Evolutionary conservation across 805 yeast species (phyloP), one percentile per base, ranked within the genome.

Genomic region (Hanseniaspora osmophila): DNA sequence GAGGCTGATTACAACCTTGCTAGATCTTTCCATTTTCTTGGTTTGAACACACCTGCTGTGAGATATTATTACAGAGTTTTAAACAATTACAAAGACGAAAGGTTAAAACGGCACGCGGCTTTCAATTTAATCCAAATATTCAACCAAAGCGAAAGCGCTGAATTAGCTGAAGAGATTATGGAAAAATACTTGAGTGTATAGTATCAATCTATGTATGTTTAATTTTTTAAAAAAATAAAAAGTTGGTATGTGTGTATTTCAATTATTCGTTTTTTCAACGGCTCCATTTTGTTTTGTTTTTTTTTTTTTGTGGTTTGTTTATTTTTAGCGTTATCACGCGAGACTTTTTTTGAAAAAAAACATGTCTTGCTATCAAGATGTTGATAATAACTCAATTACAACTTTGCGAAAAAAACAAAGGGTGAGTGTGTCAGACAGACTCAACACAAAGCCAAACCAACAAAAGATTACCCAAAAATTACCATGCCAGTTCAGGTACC

Each of bases 1-100:
- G 98, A 92, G 57, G 77, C 81, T 1, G 74, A 77, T 43, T 92
- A 81, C 59, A 92, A 92, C 51, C 54, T 87, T 45, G 98, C 94
- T 0, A 69, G 96, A 35, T 71, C 83, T 4, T 92, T 82, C 63
- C 96, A 90, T 55, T 70, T 84, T 60, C 64, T 90, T 6, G 95
- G 95, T 0, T 67, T 92, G 30, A 72, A 77, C 10, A 67, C 84
- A 0, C 64, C 83, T 29, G 97, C 98, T 0, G 69, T 80, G 6
- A 68, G 65, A 17, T 85, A 79, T 55, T 92, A 92, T 58, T 74
- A 81, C 38, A 72, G 70, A 46, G 96, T 84, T 1, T 60, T 87
- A 40, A 67, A 65, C 29, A 51, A 57, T 9, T 70, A 71, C n/a
- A 59, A 58, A 12, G 78, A 74, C 42, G 76, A 72, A 42, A 84